Evolutionary conservation across 192 early-diverging fungal genomes (phyloP), one percentile per base, ranked within the genome.

Genomic region (Coemansia sp.): DNA sequence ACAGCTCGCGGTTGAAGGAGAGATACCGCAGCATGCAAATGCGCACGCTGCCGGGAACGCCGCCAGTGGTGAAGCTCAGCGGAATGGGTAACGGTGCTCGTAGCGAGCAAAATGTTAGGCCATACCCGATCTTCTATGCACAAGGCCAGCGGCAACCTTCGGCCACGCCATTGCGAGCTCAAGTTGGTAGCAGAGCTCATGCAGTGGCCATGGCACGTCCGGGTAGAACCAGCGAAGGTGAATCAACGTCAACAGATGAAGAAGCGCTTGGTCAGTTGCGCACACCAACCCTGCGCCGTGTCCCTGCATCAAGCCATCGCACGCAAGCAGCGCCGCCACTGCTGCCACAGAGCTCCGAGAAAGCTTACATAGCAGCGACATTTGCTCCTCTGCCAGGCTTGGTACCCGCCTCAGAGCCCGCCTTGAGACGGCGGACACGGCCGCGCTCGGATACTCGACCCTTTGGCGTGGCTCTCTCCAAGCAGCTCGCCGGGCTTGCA

Each of bases 401-500:
- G 42, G 35, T 42, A 8, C 77, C 77, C 5, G 71, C 69, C 13
- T 68, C 71, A 11, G 77, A 80, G 60, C 77, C 77, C 3, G 33
- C 77, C n/a, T 11, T 66, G 40, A 57, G 60, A 16, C 16, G 73
- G 26, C 62, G 73, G 46, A 40, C 58, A 37, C 69, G 66, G 9
- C 69, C 46, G 36, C 63, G 60, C 8, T 7, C 72, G 38, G 59
- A 55, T 56, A 45, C 34, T 8, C 31, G 26, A 2, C 57, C 62
- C 0, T 62, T 31, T 3, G 75, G 78, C 53, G 65, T 53, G 6
- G 60, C 65, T n/a, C 48, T 81, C 24, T 69, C 69, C 14, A 65
- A 61, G 56, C 73, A 69, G 56, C 61, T 81, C 51, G 69, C 73
- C 7, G 55, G 60, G 46, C 67, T 81, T 5, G 31, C 59, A 18